Conservation (phyloP, 306 rosid genomes). For the Pyrus pyrifolia region DNA sequence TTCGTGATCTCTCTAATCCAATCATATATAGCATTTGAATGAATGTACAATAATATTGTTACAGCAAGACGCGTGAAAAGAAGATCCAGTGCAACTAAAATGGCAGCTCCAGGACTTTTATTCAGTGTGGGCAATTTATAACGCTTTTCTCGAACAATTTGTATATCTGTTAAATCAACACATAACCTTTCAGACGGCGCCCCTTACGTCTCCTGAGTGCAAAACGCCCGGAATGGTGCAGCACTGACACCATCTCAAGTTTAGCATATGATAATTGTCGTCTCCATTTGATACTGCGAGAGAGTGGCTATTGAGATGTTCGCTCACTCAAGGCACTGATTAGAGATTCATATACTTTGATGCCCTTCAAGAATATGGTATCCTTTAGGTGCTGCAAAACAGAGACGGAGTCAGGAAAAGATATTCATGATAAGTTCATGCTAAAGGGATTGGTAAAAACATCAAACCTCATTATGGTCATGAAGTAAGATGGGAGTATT, state of each 20-base stretch:
- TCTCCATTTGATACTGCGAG: neutral
- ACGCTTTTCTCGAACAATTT: neutral
- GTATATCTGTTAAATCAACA: neutral
- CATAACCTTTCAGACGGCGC: neutral
- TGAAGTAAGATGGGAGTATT: slow-evolving; percentile 89
- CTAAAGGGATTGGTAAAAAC: neutral
- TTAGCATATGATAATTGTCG: neutral
- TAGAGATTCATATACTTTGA: slow-evolving; percentile 74
- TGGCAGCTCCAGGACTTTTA: neutral
- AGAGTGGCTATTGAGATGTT: slow-evolving; percentile 22
- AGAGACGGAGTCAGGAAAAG: slow-evolving; percentile 4
- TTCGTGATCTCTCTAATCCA: neutral
- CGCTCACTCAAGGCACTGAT: slow-evolving; percentile 63
- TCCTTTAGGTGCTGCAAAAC: slow-evolving; percentile 60
- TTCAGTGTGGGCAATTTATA: neutral
- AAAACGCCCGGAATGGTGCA: neutral
- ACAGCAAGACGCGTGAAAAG: neutral
- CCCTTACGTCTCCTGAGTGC: too few species aligned
- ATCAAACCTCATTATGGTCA: slow-evolving; percentile 83
- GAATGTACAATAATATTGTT: neutral
- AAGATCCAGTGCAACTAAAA: neutral
- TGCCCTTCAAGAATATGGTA: slow-evolving; percentile 63
- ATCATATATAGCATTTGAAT: neutral
- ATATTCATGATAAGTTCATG: neutral
- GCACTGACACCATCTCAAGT: neutral